phyloP scores from a whole-genome alignment of 2,329 filamentous ascomycete species.

The Rhytidhysteron rufulum region DNA sequence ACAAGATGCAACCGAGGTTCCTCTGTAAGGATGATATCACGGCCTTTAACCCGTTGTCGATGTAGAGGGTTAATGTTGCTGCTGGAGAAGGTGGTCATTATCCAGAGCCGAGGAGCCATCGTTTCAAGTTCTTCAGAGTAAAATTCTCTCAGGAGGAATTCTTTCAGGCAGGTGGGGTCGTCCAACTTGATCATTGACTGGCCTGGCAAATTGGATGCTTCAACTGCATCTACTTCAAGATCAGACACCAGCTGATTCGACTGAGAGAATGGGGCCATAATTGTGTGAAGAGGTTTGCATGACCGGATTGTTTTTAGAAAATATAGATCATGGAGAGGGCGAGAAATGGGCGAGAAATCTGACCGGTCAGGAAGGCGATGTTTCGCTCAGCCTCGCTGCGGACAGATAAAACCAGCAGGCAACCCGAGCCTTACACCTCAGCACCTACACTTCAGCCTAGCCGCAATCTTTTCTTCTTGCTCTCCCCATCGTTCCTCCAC shows the following conservation, averaged over 20 bases:
- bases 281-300: not conserved
- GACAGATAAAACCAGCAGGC: not conserved
- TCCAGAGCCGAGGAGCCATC: slow-evolving; percentile 14
- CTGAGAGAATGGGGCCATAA: slow-evolving; percentile 14
- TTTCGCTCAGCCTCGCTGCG: slow-evolving; percentile 2
- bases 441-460: slow-evolving; percentile 1
- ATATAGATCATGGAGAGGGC: too few species aligned
- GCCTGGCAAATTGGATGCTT: slow-evolving; percentile 4
- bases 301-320: not conserved
- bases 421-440: slow-evolving; percentile 1
- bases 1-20: slow-evolving; percentile 8
- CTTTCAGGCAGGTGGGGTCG: slow-evolving; percentile 4
- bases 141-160: slow-evolving; percentile 11
- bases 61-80: slow-evolving; percentile 5
- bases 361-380: too few species aligned
- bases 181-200: slow-evolving; percentile 5
- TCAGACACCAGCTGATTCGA: slow-evolving; percentile 13
- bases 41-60: slow-evolving; percentile 5
- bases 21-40: slow-evolving; percentile 9
- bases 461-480: not conserved
- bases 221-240: slow-evolving; percentile 8
- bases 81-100: slow-evolving; percentile 12
- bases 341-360: too few species aligned
- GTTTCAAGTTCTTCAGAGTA: slow-evolving; percentile 14
- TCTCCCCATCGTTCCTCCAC: too few species aligned